Evolutionary conservation across 306 rosid species (phyloP), one percentile per base, ranked within the genome.

Genomic region (Vigna radiata): DNA sequence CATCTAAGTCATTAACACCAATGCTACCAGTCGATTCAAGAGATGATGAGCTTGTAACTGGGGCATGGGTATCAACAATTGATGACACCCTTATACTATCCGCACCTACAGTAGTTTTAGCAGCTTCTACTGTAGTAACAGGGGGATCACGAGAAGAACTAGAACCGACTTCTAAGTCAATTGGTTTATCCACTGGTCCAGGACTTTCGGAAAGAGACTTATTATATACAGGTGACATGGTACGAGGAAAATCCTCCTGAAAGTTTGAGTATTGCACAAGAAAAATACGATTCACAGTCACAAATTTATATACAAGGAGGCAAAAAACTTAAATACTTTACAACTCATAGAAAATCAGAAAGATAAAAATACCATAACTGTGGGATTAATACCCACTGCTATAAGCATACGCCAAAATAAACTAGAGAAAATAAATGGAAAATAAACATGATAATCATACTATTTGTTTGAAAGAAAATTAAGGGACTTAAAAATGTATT

Each of bases 181-280:
- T 54, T 55, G 47, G 53, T 73, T 81, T 85, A 76, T 84, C 86
- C 17, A 54, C 48, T 29, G 76, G 47, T 77, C 80, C 76, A 15
- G 63, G 77, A 70, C 82, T 79, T 41, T 50, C 47, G 47, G 81
- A 72, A 61, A 44, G 61, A 63, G 88, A 56, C 49, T 78, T 83
- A 64, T 11, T 81, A 76, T 81, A 82, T 79, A 79, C 81, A 81
- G 88, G 85, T 43, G 86, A 81, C 60, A 81, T 53, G 48, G 83
- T 78, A 21, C 82, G 78, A 53, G 85, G 84, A 37, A 74, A 88
- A 72, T 83, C 89, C 83, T 85, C 89, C 91, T 88, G 91, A 44
- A 81, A 84, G 56, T 49, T 76, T 36, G 27, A 85, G 59, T 47
- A 73, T 78, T 43, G 56, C 83, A 62, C 76, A 13, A 76, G 46